Evolutionary conservation across 495 filamentous ascomycete species (phyloP).

Genomic region (Rusavskia elegans): DNA sequence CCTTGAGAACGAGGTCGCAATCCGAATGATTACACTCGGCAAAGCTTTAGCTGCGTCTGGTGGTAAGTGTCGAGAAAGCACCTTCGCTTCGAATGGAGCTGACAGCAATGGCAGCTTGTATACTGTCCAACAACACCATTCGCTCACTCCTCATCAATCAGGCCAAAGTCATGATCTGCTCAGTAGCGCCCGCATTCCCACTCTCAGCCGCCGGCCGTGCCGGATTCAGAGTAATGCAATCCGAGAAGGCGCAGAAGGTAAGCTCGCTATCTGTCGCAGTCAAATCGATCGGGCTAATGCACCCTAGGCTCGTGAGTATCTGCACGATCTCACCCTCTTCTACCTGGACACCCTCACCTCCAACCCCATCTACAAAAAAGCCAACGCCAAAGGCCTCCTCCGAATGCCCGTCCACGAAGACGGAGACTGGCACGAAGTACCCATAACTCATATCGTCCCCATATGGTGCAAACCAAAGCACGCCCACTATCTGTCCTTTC

Average conservation of each 20-base stretch:
- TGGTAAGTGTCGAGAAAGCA: constrained; percentile 32
- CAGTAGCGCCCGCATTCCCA: constrained; percentile 32
- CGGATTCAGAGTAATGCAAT: constrained; percentile 25
- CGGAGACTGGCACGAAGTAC: not conserved
- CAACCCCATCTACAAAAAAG: constrained; percentile 12
- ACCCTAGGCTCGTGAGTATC: constrained; percentile 15
- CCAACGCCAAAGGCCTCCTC: constrained; percentile 20
- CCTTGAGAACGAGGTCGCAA: constrained; percentile 49
- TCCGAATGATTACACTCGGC: constrained; percentile 60
- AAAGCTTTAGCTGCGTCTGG: constrained; percentile 60
- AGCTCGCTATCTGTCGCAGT: not conserved
- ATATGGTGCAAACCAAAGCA: constrained; percentile 9
- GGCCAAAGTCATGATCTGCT: constrained; percentile 32
- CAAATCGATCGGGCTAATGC: not conserved
- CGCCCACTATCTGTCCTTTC: constrained; percentile 23
- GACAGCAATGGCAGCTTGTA: constrained; percentile 16
- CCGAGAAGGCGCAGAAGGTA: constrained; percentile 26
- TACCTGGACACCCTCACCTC: constrained; percentile 19
- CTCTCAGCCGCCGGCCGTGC: constrained; percentile 30
- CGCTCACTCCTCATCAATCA: constrained; percentile 30
- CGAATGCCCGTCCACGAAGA: constrained; percentile 15
- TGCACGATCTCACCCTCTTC: constrained; percentile 23
- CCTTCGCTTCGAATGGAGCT: not conserved
- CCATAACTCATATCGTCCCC: constrained; percentile 15
- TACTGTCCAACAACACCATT: constrained; percentile 30